Evolutionary conservation across 192 early-diverging fungal species (phyloP), one percentile per base, ranked within the genome.

Genomic region (Umbelopsis ramanniana): DNA sequence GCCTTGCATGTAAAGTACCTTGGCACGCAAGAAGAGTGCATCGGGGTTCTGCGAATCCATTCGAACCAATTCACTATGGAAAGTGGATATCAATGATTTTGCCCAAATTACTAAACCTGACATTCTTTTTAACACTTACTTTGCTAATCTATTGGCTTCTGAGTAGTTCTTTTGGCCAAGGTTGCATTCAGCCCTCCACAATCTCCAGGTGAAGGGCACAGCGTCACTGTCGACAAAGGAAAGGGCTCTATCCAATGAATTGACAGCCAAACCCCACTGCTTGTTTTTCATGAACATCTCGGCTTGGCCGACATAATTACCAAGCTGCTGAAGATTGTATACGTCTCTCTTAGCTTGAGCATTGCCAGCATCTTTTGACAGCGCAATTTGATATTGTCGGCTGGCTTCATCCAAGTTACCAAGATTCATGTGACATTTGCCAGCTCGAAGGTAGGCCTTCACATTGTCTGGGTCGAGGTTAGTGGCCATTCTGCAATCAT

Each of bases 361-460:
- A 45, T 85, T 85, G 29, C 46, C 70, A 9, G 80, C 74, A 52
- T 84, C 86, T 48, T 73, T 24, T 33, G 73, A 74, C 17, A 86
- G 47, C 29, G 72, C 79, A 60, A 85, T 75, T 15, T 72, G 70
- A 48, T 84, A 88, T 60, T 77, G 60, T 35, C 83, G 72, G 9
- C 66, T 52, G 1, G 93, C 85, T 37, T 93, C 92, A 43, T 79
- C 81, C 26, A 91, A 70, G 53, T 93, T 83, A 57, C 92, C 93
- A 60, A 93, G 73, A 73, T 87, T 77, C 67, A 95, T 57, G 23
- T 89, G 82, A 55, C 91, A 90, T 81, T 95, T 95, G 29, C 87
- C 89, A 21, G 83, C 89, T 66, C 94, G 86, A 47, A 89, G 69
- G 38, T 87, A 83, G 45, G 89, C 87, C 76, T 95, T 95, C 35